A percentile compares a stretch with the other conserved stretches of the same genome.
phyloP scores from a whole-genome alignment of 352 stramenopile species.

The Phytophthora kernoviae region DNA sequence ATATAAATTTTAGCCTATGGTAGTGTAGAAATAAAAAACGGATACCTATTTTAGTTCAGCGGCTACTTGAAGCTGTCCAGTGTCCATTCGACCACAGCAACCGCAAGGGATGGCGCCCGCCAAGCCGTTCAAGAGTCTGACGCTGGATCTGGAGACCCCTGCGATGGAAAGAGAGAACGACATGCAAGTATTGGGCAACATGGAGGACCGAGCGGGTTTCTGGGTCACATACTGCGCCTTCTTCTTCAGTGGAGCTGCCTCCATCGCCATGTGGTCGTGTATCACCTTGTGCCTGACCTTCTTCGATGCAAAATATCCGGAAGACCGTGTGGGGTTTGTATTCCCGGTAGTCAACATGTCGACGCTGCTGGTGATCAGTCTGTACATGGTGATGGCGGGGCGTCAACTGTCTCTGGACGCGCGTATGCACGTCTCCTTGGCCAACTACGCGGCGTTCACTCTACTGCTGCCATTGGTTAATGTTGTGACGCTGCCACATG shows the following conservation, averaged over 20 bases:
- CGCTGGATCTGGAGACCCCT: conserved; percentile 15
- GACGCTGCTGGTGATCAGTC: conserved; percentile 71
- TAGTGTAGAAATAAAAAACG: too few species aligned
- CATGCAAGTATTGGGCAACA: conserved; percentile 12
- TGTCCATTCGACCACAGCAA: conserved; percentile 1
- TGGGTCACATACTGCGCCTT: conserved; percentile 75
- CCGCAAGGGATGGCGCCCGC: conserved; percentile 7
- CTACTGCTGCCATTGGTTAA: conserved; percentile 66
- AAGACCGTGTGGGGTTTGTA: conserved; percentile 73
- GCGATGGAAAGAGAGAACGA: background rate
- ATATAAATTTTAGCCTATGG: too few species aligned
- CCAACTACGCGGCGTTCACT: conserved; percentile 57
- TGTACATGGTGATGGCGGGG: conserved; percentile 83
- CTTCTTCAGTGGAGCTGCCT: conserved; percentile 72
- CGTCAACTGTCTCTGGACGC: conserved; percentile 62
- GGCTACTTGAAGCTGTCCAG: conserved; percentile 7
- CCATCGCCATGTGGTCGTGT: conserved; percentile 78
- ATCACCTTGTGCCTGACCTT: conserved; percentile 81
- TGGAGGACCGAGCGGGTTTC: conserved; percentile 46
- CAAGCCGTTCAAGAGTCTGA: conserved; percentile 22
- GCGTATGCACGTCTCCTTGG: conserved; percentile 62
- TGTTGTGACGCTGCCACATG: conserved; percentile 47
- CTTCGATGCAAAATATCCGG: conserved; percentile 66
- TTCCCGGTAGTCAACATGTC: conserved; percentile 89
- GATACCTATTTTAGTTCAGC: too few species aligned